These are phyloP conservation scores for Neophaeococcomyces aloes DNA, from an alignment of 2,329 filamentous ascomycete species.

Conservation along the genomic window DNA sequence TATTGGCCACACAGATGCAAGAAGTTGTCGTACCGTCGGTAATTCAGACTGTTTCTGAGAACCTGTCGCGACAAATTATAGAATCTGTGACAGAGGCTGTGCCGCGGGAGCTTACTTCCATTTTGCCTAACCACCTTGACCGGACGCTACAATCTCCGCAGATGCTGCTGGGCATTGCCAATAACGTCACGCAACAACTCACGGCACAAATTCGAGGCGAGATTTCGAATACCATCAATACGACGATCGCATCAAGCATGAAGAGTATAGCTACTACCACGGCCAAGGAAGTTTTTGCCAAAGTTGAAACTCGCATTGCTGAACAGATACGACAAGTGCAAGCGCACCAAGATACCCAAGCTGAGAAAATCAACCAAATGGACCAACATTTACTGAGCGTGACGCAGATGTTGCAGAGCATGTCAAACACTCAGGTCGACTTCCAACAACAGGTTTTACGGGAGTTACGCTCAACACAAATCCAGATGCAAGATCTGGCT, in stretches of 20 bases:
- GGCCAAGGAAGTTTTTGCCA: constrained; percentile 55
- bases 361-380: constrained; percentile 48
- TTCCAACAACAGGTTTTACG: constrained; percentile 33
- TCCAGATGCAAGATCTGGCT: constrained; percentile 21
- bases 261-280: constrained; percentile 54
- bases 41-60: constrained; percentile 57
- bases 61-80: constrained; percentile 58
- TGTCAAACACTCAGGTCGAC: constrained; percentile 33
- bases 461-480: constrained; percentile 16
- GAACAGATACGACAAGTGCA: constrained; percentile 44
- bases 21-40: constrained; percentile 66
- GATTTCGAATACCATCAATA: constrained; percentile 50
- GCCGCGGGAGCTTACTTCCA: constrained; percentile 61
- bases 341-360: constrained; percentile 18
- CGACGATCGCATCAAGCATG: constrained; percentile 56
- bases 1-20: constrained; percentile 67
- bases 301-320: constrained; percentile 53
- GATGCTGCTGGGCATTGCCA: constrained; percentile 60
- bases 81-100: constrained; percentile 55
- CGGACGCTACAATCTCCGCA: constrained; percentile 64
- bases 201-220: constrained; percentile 59
- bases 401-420: constrained; percentile 42
- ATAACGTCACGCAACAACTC: constrained; percentile 59
- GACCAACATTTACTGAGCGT: constrained; percentile 42
- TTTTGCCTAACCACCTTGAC: constrained; percentile 56